These are phyloP conservation scores for Lepidium didymum DNA, from an alignment of 345 rosid genomes.

Conservation along the genomic window DNA sequence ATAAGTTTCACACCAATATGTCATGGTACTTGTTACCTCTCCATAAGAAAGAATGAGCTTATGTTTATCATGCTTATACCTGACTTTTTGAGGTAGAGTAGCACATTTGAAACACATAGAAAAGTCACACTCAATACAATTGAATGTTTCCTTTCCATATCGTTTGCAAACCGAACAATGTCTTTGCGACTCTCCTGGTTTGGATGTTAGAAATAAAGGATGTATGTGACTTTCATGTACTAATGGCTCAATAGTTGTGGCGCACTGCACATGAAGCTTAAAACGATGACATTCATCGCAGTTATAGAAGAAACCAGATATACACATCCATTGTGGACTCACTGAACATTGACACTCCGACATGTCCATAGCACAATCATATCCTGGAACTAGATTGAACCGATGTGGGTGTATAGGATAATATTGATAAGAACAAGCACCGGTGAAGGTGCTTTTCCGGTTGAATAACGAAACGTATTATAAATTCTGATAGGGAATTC, in stretches of 20 bases:
- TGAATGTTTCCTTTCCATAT: neutral
- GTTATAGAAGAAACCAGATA: neutral
- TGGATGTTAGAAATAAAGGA: neutral
- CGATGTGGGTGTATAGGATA: neutral
- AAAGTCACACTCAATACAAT: neutral
- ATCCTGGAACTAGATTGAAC: neutral
- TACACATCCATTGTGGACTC: neutral
- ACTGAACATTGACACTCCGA: neutral
- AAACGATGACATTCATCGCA: neutral
- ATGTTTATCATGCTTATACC: neutral
- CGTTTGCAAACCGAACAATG: neutral
- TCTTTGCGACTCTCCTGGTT: neutral
- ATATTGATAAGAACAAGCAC: neutral
- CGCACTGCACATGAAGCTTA: neutral
- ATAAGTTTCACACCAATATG: neutral
- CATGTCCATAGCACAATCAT: neutral
- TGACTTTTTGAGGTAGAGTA: neutral
- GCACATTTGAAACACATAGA: neutral
- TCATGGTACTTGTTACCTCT: neutral
- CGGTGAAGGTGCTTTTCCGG: too few relatives aligned
- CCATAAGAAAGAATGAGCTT: neutral
- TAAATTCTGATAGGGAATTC: too few relatives aligned
- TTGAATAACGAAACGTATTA: too few relatives aligned
- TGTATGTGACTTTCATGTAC: neutral
- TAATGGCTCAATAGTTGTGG: neutral